Evolutionary conservation across 306 rosid species (phyloP), one percentile per base, ranked within the genome.

Genomic region (Cicer yamashitae): DNA sequence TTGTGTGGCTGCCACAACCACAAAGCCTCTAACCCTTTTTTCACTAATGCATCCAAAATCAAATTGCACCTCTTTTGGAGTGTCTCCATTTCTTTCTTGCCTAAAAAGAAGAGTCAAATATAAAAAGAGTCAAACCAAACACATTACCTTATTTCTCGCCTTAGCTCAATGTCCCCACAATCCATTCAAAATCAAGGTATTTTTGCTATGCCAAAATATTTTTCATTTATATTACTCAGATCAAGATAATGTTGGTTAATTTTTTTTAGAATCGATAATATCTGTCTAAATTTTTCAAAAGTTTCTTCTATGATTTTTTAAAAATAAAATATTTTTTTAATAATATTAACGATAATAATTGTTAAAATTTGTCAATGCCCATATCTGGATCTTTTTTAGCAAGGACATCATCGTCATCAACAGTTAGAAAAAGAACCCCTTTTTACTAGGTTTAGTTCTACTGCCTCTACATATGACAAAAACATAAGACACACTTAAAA

Each of bases 1-100:
- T 76, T 75, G 70, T 70, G 72, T 83, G 90, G 81, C 94, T 84
- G 94, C 96, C 96, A 85, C 82, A 69, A 47, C 1, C 65, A 73
- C 67, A 81, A 85, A 77, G 83, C 74, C 83, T 48, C 15, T 22
- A 73, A 68, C 58, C 70, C 74, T 62, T 75, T 40, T 71, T 12
- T 69, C 68, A 44, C 5, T 9, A 61, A 77, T 58, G 58, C 6
- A 67, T 76, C 79, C 82, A 77, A 30, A 4, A 13, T 7, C 2
- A 48, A 79, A 71, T n/a, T 70, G 73, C 80, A 43, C 68, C 71
- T 43, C 84, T 72, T 76, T 57, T 38, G 13, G 53, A 60, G 75
- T 67, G 37, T 30, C 79, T 76, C 69, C 82, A 50, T 77, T 84
- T 46, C 66, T 51, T 30, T 30, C 62, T 56, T 69, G 78, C 85